Conservation (phyloP, 805 yeast species). For the Myxozyma monticola region DNA sequence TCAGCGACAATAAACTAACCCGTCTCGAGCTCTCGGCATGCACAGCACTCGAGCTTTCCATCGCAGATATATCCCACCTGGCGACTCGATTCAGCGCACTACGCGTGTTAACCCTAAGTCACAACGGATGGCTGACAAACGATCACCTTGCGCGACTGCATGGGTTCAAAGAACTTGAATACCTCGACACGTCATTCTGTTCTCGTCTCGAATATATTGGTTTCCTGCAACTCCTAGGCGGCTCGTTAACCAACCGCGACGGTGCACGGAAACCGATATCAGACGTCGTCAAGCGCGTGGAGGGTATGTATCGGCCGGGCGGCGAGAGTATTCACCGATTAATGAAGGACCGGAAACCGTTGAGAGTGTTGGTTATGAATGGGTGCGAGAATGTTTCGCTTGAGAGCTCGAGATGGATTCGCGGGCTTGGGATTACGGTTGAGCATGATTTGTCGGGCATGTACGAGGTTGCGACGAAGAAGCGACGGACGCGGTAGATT, state of each 20-base stretch:
- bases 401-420: conserved; percentile 8
- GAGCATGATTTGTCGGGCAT: conserved; percentile 8
- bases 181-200: conserved; percentile 11
- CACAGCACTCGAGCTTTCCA: neutral
- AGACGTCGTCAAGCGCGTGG: neutral
- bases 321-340: neutral
- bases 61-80: neutral
- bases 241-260: neutral
- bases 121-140: conserved; percentile 1
- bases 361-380: conserved; percentile 3
- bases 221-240: neutral
- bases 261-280: conserved; percentile 1
- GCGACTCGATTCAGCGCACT: neutral
- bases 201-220: conserved; percentile 5
- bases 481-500: neutral
- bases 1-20: neutral
- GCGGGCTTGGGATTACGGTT: conserved; percentile 10
- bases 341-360: neutral
- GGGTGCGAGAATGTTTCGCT: conserved; percentile 6
- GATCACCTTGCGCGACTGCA: neutral
- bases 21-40: conserved; percentile 2
- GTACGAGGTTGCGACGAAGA: conserved; percentile 6
- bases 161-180: conserved; percentile 1
- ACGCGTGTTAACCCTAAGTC: neutral
- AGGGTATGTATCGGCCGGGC: conserved; percentile 1